Evolutionary conservation across 169 alveolate species (phyloP).

Genomic region (Plasmodium vinckei): DNA sequence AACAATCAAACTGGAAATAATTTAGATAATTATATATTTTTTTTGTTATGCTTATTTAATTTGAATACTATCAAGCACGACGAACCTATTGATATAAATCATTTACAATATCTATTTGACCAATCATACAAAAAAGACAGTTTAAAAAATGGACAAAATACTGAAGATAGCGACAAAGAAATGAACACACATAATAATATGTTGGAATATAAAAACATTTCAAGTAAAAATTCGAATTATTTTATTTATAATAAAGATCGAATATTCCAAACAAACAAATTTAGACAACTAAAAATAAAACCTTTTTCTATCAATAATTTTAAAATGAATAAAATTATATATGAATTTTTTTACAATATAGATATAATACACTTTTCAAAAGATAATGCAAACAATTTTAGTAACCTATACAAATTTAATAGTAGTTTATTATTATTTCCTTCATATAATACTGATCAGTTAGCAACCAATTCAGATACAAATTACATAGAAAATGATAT

Average conservation of each 20-base stretch:
- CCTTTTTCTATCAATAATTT: constrained; percentile 40
- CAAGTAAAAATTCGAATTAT: neutral
- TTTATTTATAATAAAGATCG: constrained; percentile 1
- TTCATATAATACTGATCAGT: neutral
- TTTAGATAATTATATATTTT: constrained; percentile 26
- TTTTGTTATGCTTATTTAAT: constrained; percentile 26
- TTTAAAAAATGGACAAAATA: neutral
- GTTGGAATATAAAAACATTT: too few species aligned
- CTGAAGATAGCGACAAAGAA: too few species aligned
- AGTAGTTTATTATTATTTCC: neutral
- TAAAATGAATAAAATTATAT: constrained; percentile 62
- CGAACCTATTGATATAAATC: constrained; percentile 7
- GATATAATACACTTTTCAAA: constrained; percentile 40
- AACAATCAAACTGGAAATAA: neutral
- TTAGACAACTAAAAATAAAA: constrained; percentile 9
- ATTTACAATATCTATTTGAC: constrained; percentile 14
- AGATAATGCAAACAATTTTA: constrained; percentile 19
- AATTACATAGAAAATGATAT: neutral
- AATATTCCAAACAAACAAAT: neutral
- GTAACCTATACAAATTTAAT: constrained; percentile 38
- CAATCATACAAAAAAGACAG: neutral
- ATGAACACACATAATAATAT: too few species aligned
- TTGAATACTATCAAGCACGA: constrained; percentile 12
- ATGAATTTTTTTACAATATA: constrained; percentile 72
- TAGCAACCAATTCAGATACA: neutral